Percentiles rank a stretch among this genome's conserved stretches.
Conservation (phyloP, 306 rosid genomes). For the Rosa chinensis region DNA sequence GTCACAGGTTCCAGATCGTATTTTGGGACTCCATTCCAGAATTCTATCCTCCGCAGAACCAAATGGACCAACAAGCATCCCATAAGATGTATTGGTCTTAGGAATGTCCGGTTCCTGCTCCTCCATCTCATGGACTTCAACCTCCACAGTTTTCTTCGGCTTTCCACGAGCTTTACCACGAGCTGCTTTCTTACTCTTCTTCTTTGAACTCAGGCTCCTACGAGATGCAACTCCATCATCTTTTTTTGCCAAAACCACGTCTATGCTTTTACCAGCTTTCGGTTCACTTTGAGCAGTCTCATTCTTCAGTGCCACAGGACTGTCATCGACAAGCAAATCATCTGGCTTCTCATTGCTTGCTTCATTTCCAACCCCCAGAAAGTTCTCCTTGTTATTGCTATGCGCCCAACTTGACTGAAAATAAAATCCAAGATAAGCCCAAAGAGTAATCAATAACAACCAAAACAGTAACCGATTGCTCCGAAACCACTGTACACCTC, state of each 20-base stretch:
- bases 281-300: slow-evolving; percentile 30
- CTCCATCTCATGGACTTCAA: slow-evolving; percentile 47
- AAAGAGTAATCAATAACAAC: slow-evolving; percentile 78
- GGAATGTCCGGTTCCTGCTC: slow-evolving; percentile 61
- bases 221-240: slow-evolving; percentile 41
- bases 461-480: slow-evolving; percentile 63
- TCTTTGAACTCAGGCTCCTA: slow-evolving; percentile 39
- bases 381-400: slow-evolving; percentile 51
- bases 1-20: slow-evolving; percentile 63
- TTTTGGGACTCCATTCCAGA: slow-evolving; percentile 66
- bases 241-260: slow-evolving; percentile 51
- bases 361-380: slow-evolving; percentile 60
- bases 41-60: slow-evolving; percentile 67
- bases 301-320: slow-evolving; percentile 34
- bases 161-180: slow-evolving; percentile 52
- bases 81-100: slow-evolving; percentile 64
- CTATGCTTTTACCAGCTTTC: slow-evolving; percentile 34
- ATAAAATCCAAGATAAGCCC: slow-evolving; percentile 86
- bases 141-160: slow-evolving; percentile 34
- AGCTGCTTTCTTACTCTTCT: slow-evolving; percentile 45
- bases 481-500: slow-evolving; percentile 50
- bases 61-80: slow-evolving; percentile 89
- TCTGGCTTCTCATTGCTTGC: slow-evolving; percentile 33
- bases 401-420: slow-evolving; percentile 89
- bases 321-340: slow-evolving; percentile 37